These are phyloP conservation scores for Picea glauca DNA, from an alignment of 75 land plant genomes.

Conservation along the genomic window DNA sequence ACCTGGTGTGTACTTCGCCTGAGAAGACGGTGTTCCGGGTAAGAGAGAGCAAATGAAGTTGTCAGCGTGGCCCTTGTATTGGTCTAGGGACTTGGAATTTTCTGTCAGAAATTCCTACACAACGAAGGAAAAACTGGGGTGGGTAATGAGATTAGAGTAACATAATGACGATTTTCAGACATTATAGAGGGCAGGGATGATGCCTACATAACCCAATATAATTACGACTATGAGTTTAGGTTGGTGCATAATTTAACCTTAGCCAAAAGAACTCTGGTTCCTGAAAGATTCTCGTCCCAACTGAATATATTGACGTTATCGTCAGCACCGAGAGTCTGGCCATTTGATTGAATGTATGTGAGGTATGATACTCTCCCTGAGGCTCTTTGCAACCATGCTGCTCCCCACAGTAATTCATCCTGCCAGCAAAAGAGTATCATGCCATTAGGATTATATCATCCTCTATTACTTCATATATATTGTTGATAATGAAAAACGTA, in stretches of 20 bases:
- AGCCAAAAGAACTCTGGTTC: constrained; percentile 70
- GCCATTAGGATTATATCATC: not conserved
- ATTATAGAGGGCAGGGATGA: not conserved
- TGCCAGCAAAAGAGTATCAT: constrained; percentile 3
- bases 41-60: constrained; percentile 61
- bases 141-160: too few relatives aligned
- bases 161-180: too few relatives aligned
- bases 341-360: constrained; percentile 43
- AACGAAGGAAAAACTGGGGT: too few relatives aligned
- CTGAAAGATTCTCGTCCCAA: constrained; percentile 90
- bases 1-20: constrained; percentile 67
- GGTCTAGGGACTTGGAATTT: constrained; percentile 18
- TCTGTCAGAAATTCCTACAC: constrained; percentile 24
- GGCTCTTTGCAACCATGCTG: constrained; percentile 61
- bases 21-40: constrained; percentile 32
- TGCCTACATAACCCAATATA: constrained; percentile 4
- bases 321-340: constrained; percentile 31
- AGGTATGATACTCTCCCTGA: constrained; percentile 35
- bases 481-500: not conserved
- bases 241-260: constrained; percentile 31
- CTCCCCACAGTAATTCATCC: constrained; percentile 81
- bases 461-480: not conserved
- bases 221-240: not conserved
- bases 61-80: constrained; percentile 30
- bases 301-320: constrained; percentile 56